Conservation (phyloP, 2,329 filamentous ascomycete genomes). For the Tolypocladium capitatum region DNA sequence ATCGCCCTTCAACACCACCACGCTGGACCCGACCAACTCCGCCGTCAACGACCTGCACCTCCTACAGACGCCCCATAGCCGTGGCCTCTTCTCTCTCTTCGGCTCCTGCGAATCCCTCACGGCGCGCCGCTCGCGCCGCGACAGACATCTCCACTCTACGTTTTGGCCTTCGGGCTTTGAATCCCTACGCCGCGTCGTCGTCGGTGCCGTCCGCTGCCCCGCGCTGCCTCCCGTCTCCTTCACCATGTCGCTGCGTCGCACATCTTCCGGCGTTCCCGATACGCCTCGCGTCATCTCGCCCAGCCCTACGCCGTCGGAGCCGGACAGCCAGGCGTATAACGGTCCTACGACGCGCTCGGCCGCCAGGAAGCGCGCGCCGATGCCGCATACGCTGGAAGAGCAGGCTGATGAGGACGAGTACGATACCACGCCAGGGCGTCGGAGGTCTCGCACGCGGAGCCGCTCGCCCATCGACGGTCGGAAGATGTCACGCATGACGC, state of each 20-base stretch:
- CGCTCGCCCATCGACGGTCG: slow-evolving; percentile 49
- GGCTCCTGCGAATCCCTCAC: slow-evolving; percentile 9
- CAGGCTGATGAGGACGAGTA: slow-evolving; percentile 36
- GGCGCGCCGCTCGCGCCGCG: slow-evolving; percentile 32
- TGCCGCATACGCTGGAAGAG: slow-evolving; percentile 49
- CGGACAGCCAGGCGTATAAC: slow-evolving; percentile 35
- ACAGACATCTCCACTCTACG: slow-evolving; percentile 33
- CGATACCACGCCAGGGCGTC: slow-evolving; percentile 33
- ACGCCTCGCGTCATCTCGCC: slow-evolving; percentile 85
- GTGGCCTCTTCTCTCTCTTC: slow-evolving; percentile 9
- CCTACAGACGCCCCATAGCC: slow-evolving; percentile 5
- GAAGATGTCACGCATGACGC: slow-evolving; percentile 39
- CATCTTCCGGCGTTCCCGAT: slow-evolving; percentile 50
- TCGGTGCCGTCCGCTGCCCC: slow-evolving; percentile 42
- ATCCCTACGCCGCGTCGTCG: slow-evolving; percentile 35
- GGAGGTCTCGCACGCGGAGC: slow-evolving; percentile 56
- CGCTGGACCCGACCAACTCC: slow-evolving; percentile 41
- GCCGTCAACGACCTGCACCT: slow-evolving; percentile 11
- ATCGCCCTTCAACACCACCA: slow-evolving; percentile 29
- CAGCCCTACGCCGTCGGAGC: slow-evolving; percentile 49
- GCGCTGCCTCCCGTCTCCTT: slow-evolving; percentile 46
- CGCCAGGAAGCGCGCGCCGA: slow-evolving; percentile 40
- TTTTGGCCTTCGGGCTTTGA: slow-evolving; percentile 35
- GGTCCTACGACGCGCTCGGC: slow-evolving; percentile 68
- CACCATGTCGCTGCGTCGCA: slow-evolving; percentile 37